phyloP scores from a whole-genome alignment of 352 stramenopile species.

The Peronosclerospora sorghi region DNA sequence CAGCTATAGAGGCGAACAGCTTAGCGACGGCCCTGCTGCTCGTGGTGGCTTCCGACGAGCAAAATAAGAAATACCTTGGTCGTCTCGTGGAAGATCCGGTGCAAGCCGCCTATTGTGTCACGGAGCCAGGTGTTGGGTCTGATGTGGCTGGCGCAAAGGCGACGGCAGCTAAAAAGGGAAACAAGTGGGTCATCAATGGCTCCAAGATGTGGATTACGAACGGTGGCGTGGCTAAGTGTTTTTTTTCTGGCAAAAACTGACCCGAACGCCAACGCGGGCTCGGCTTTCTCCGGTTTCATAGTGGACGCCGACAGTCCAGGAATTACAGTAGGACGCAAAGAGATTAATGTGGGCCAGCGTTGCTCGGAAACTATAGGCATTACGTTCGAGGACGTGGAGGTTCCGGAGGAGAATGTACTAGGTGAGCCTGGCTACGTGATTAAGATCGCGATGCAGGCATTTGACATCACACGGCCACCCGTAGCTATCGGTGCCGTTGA shows the following conservation, averaged over 20 bases:
- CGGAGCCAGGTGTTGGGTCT: slow-evolving; percentile 81
- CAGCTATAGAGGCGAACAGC: slow-evolving; percentile 85
- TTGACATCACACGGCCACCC: slow-evolving; percentile 84
- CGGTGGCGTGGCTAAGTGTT: slow-evolving; percentile 82
- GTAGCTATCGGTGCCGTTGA: slow-evolving; percentile 82
- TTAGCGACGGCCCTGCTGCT: slow-evolving; percentile 76
- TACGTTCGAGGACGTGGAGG: slow-evolving; percentile 86
- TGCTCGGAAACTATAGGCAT: slow-evolving; percentile 86
- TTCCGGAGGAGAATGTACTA: slow-evolving; percentile 83
- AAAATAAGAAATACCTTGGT: slow-evolving; percentile 83
- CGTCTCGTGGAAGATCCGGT: slow-evolving; percentile 71
- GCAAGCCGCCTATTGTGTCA: slow-evolving; percentile 85
- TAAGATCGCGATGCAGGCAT: slow-evolving; percentile 89
- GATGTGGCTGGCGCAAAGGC: slow-evolving; percentile 87
- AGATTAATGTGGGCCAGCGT: slow-evolving; percentile 87
- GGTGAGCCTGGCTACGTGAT: slow-evolving; percentile 82
- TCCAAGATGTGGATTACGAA: slow-evolving; percentile 94
- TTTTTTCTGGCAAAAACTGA: slow-evolving; percentile 89
- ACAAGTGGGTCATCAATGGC: slow-evolving; percentile 90
- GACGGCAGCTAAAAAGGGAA: slow-evolving; percentile 85
- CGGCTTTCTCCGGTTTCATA: slow-evolving; percentile 86
- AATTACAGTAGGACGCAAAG: slow-evolving; percentile 82
- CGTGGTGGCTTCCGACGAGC: slow-evolving; percentile 65
- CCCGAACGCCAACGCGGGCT: slow-evolving; percentile 45
- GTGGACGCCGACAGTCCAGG: slow-evolving; percentile 79